Evolutionary conservation across 257 asterid species (phyloP), one percentile per base, ranked within the genome.

Genomic region (Capsicum rhomboideum): DNA sequence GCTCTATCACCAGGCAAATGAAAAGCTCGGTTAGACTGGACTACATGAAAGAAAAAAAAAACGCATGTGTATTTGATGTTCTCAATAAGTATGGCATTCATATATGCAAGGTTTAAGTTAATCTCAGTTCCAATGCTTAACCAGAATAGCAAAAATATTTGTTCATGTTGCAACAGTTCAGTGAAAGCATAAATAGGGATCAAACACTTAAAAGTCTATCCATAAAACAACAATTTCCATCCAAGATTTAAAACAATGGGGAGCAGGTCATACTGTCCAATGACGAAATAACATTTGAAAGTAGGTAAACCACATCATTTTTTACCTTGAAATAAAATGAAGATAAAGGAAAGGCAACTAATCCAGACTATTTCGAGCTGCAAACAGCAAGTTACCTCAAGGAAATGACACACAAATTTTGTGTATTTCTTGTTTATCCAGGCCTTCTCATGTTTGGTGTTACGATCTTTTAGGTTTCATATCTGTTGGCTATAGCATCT

Each of bases 1-100:
- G 98, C 90, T 93, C 98, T 94, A 58, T 58, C 31, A 75, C 44
- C 42, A 82, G 58, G 58, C 85, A 85, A 54, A 63, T 80, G 10
- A 66, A 50, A 74, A 74, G 42, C 34, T 74, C 34, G 0, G 58
- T 44, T 72, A 72, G 80, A 21, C 20, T 28, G 44, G 12, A 56
- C 28, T 20, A 56, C 67, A 21, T 58, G 29, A n/a, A 58, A 34
- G 40, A 34, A 58, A 21, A 12, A n/a, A 58, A 13, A 31, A 63
- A 26, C 14, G 18, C 40, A 59, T 59, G 40, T 63, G 71, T 63
- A 63, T 26, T 61, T 63, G 40, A 63, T 69, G 50, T 9, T 18
- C 53, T 18, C 56, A 34, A 34, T 6, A 42, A 37, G 78, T 69
- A 37, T 20, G 18, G 6, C 78, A 69, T 69, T 69, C 18, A 72